Base-by-base conservation (phyloP, 805 yeast species). In the Candida coleopterorum region DNA sequence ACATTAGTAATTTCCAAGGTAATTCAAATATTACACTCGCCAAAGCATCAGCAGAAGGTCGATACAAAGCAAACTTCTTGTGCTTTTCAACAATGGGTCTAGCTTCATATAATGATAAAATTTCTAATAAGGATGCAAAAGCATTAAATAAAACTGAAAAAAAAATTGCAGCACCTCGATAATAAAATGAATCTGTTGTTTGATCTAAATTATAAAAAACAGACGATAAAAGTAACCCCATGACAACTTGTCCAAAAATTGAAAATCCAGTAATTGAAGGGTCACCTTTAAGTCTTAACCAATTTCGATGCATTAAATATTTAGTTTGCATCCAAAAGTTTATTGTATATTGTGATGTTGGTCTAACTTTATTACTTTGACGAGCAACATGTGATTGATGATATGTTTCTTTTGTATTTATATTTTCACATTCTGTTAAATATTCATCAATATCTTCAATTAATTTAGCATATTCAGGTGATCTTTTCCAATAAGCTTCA, bases 41-140 rank as follows among this genome's bases (percentile, higher is more conserved):
- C 4, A 84, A 47, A 1, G 86, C 82, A 49, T 83, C 89, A 3
- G 85, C 78, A 10, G 86, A 71, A 2, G 88, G 88, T 40, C 78
- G 78, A 52, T 81, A 85, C 41, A 83, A 70, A 0, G 86, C 77
- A 46, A 79, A 85, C 32, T 72, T 70, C 48, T 79, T 77, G 53
- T 85, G 94, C 50, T 84, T 83, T 46, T 72, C 74, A 18, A 81
- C 70, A 43, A 85, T 75, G 23, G 81, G 77, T 60, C 82, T 75
- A 38, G 73, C 74, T 40, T 74, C 74, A 49, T 75, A 80, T 37
- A 78, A 60, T 10, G 72, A 55, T 47, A 79, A 67, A 43, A 79
- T 72, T 50, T 79, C 84, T 45, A 79, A 73, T 47, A 78, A 62
- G 6, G 82, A 66, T 21, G 75, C 58, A 56, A 79, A 72, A 7